These are phyloP conservation scores for Withania somnifera DNA, from an alignment of 305 asterid genomes.

Conservation along the genomic window DNA sequence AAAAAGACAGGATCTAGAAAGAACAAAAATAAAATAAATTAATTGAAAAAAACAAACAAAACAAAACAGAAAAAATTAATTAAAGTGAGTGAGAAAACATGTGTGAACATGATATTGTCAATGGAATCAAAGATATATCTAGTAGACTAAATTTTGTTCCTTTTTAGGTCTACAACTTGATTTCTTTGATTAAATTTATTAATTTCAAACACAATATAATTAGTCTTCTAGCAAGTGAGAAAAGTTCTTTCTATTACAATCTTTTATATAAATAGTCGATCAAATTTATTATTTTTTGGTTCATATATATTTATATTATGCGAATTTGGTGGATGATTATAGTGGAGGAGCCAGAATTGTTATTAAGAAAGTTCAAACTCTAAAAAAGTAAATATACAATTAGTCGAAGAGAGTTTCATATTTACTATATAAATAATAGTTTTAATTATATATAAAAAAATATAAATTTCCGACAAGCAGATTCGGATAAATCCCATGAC, in stretches of 20 bases:
- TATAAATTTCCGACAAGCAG: too few relatives aligned
- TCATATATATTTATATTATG: background rate
- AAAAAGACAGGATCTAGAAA: background rate
- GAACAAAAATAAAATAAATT: background rate
- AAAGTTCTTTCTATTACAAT: background rate
- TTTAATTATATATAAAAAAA: too few relatives aligned
- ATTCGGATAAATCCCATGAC: too few relatives aligned
- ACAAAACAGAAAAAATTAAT: too few relatives aligned
- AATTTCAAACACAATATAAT: background rate
- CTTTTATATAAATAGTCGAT: background rate
- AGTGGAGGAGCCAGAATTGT: too few relatives aligned
- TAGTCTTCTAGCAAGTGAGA: background rate
- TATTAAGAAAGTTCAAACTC: too few relatives aligned
- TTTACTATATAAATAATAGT: too few relatives aligned
- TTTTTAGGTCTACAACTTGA: background rate
- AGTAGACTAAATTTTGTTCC: background rate
- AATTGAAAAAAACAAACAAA: background rate
- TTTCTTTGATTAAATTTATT: background rate
- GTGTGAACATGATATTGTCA: background rate
- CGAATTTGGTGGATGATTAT: fast-evolving
- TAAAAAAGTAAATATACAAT: too few relatives aligned
- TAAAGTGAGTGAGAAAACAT: background rate
- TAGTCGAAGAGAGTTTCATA: too few relatives aligned
- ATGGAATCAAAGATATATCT: background rate
- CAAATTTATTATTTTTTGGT: background rate